A percentile compares a stretch with the other conserved stretches of the same genome.
phyloP scores from a whole-genome alignment of 805 yeast genomes.

The Saturnispora bothae region DNA sequence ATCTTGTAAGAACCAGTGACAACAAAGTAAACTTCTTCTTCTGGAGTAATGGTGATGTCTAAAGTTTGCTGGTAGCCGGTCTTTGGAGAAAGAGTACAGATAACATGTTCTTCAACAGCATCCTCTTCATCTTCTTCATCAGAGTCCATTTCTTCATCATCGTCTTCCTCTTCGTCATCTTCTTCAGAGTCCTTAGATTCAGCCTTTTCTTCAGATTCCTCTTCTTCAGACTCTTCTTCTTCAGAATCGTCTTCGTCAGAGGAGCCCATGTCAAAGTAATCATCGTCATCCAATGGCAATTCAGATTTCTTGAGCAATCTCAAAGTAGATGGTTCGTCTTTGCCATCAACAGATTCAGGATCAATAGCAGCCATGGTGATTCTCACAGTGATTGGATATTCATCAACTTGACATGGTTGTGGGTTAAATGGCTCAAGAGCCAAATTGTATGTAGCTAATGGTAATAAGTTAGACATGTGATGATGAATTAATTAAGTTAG shows the following conservation, averaged over 20 bases:
- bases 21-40: slow-evolving; percentile 88
- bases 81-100: slow-evolving; percentile 86
- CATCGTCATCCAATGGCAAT: slow-evolving; percentile 34
- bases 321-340: slow-evolving; percentile 76
- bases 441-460: slow-evolving; percentile 79
- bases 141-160: slow-evolving; percentile 42
- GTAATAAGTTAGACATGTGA: slow-evolving; percentile 72
- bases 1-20: slow-evolving; percentile 94
- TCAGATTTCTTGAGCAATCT: slow-evolving; percentile 68
- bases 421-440: slow-evolving; percentile 83
- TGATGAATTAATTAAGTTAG: not conserved
- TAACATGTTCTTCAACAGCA: slow-evolving; percentile 71
- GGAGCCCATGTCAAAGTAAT: not conserved
- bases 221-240: slow-evolving; percentile 30
- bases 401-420: slow-evolving; percentile 75
- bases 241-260: slow-evolving; percentile 26
- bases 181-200: slow-evolving; percentile 25
- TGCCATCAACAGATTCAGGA: slow-evolving; percentile 76
- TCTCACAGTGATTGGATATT: slow-evolving; percentile 82
- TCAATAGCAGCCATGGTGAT: slow-evolving; percentile 93
- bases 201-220: slow-evolving; percentile 24
- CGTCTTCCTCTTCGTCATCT: slow-evolving; percentile 28
- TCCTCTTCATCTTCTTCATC: slow-evolving; percentile 56
- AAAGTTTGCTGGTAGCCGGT: slow-evolving; percentile 79
- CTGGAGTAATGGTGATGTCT: slow-evolving; percentile 84